phyloP scores from a whole-genome alignment of 2,329 filamentous ascomycete genomes.

The Aspergillus sp. region DNA sequence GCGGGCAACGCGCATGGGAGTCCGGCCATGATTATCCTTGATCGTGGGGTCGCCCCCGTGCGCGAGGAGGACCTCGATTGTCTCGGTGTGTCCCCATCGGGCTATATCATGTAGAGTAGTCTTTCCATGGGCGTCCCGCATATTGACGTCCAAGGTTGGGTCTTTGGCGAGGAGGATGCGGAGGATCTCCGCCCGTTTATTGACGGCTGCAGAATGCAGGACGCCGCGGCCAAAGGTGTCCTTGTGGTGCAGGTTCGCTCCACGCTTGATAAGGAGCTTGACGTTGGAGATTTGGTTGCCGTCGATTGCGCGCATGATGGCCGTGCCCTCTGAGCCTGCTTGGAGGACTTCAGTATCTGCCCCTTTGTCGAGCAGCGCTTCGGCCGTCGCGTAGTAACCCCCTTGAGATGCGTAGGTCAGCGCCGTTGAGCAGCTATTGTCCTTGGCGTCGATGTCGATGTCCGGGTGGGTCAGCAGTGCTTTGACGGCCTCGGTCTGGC shows the following conservation, averaged over 20 bases:
- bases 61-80: conserved; percentile 7
- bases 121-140: conserved; percentile 11
- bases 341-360: conserved; percentile 8
- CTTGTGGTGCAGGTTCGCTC: conserved; percentile 14
- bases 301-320: conserved; percentile 15
- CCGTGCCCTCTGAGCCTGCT: conserved; percentile 1
- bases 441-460: conserved; percentile 6
- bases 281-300: background rate
- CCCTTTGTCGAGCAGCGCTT: conserved; percentile 10
- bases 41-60: conserved; percentile 13
- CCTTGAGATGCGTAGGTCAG: conserved; percentile 1
- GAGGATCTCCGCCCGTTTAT: conserved; percentile 2
- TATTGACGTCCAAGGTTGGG: conserved; percentile 13
- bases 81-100: background rate
- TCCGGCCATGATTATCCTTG: conserved; percentile 14
- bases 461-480: conserved; percentile 2
- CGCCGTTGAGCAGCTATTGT: background rate
- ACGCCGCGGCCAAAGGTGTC: conserved; percentile 13
- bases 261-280: background rate
- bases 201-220: conserved; percentile 8
- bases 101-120: conserved; percentile 16
- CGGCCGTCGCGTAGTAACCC: conserved; percentile 1
- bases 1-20: conserved; percentile 10
- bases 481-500: background rate
- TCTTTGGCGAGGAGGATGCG: conserved; percentile 5